Evolutionary conservation across 805 yeast genomes (phyloP).

Genomic region (Yarrowia sp.): DNA sequence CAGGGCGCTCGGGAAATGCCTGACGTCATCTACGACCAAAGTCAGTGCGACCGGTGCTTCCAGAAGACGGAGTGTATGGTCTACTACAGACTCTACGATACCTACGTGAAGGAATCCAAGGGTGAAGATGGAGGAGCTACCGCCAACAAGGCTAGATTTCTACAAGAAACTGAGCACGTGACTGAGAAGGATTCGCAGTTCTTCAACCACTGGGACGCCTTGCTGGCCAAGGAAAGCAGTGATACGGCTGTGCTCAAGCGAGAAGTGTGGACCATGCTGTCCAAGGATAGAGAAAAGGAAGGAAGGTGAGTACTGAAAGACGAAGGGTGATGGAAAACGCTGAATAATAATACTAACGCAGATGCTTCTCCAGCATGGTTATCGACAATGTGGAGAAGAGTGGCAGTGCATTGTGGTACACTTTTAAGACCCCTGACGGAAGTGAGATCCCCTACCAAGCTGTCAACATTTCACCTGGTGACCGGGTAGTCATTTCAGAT

Average conservation of each 20-base stretch:
- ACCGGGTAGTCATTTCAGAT: constrained; percentile 77
- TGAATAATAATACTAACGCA: constrained; percentile 51
- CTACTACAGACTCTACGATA: constrained; percentile 59
- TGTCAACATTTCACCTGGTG: constrained; percentile 54
- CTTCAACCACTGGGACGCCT: constrained; percentile 73
- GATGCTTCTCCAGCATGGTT: constrained; percentile 48
- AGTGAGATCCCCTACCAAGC: constrained; percentile 17
- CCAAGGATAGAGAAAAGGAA: constrained; percentile 65
- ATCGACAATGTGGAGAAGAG: constrained; percentile 31
- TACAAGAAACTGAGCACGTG: constrained; percentile 57
- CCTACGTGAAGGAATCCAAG: constrained; percentile 61
- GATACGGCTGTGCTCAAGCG: constrained; percentile 59
- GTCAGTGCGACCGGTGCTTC: constrained; percentile 60
- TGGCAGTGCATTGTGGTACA: constrained; percentile 19
- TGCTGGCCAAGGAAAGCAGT: constrained; percentile 77
- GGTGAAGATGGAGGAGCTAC: constrained; percentile 52
- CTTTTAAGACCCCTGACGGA: constrained; percentile 21
- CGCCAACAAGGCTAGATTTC: constrained; percentile 35
- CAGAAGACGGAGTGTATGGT: constrained; percentile 68
- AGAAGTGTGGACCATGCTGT: constrained; percentile 72
- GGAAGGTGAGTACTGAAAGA: constrained; percentile 59
- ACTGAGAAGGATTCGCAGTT: constrained; percentile 59
- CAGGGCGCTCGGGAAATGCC: constrained; percentile 50
- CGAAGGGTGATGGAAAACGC: too few species aligned
- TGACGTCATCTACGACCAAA: constrained; percentile 41